Base-by-base conservation (phyloP, 2,329 filamentous ascomycete species). In the Fusarium sp. region DNA sequence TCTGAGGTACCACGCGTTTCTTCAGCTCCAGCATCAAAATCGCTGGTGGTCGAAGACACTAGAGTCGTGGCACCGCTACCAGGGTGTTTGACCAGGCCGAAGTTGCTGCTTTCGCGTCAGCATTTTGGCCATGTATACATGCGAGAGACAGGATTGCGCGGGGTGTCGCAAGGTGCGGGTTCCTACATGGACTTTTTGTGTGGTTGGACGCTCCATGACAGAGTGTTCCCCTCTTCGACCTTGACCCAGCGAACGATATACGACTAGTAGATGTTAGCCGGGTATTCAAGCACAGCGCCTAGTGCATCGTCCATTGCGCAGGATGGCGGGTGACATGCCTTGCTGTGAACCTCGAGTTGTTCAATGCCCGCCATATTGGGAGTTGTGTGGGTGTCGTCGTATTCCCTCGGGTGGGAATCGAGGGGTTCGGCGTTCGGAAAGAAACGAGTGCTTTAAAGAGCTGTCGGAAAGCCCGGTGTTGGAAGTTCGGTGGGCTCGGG, bases 231-330 rank as follows among this genome's bases (percentile, higher is more conserved):
- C 73, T 94, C 92, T 65, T 95, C 92, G 77, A 98, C 96, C 81
- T 94, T 93, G 77, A 98, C 94, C 96, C 96, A 99, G 80, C 96
- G 94, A 66, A 99, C 94, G 78, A 99, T 95, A 85, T 99, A 99
- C 74, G 95, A 98, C 96, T 98, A 76, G 18, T n/a, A 40, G n/a
- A 27, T 59, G 67, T 80, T 76, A 81, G 79, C 69, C 50, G 62
- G 61, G 29, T 24, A 65, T 62, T 64, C 61, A 31, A 22, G 35
- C 50, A 31, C 38, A 20, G 20, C 37, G 38, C 35, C 16, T 35
- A 27, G 34, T 9, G 20, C 42, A 24, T 52, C 47, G 27, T 62
- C 42, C 18, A 50, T 50, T 20, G 57, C 60, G 35, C 45, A 27
- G 20, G 42, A 45, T 50, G n/a, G 40, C 29, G 14, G 22, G 59